Conservation (phyloP, 768 basidiomycete species). For the Infundibulicybe gibba region DNA sequence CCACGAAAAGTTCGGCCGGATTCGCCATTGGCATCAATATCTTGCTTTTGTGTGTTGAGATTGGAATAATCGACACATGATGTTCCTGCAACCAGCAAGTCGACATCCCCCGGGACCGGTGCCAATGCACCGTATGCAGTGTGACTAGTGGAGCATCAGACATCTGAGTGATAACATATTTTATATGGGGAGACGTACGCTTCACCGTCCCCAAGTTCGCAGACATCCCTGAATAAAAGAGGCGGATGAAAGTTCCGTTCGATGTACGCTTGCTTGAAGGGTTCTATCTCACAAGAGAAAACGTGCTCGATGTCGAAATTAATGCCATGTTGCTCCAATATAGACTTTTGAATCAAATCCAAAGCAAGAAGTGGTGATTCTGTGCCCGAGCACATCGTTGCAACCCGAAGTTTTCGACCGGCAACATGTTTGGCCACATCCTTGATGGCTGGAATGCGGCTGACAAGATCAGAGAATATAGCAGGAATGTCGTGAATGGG, state of each 20-base stretch:
- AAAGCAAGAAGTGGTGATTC: slow-evolving; percentile 92
- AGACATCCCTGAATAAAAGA: slow-evolving; percentile 89
- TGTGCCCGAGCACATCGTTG: slow-evolving; percentile 97
- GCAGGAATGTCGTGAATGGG: slow-evolving; percentile 69
- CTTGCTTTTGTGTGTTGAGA: slow-evolving; percentile 89
- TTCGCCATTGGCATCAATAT: slow-evolving; percentile 86
- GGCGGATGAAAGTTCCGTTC: slow-evolving; percentile 95
- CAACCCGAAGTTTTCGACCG: slow-evolving; percentile 86
- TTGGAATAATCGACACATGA: slow-evolving; percentile 98
- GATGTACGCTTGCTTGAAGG: slow-evolving; percentile 97
- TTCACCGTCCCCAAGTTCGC: slow-evolving; percentile 75
- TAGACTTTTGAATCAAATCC: slow-evolving; percentile 74
- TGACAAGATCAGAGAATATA: slow-evolving; percentile 76
- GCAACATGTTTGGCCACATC: slow-evolving; percentile 60
- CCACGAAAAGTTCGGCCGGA: slow-evolving; percentile 92
- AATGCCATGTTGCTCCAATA: slow-evolving; percentile 63
- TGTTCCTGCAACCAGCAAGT: slow-evolving; percentile 89
- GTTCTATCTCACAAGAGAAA: slow-evolving; percentile 96
- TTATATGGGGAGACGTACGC: slow-evolving; percentile 49
- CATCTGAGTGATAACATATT: not conserved
- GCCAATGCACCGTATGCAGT: slow-evolving; percentile 90
- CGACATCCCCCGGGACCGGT: slow-evolving; percentile 86
- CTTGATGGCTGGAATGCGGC: slow-evolving; percentile 61
- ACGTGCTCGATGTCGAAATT: slow-evolving; percentile 82
- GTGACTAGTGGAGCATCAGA: slow-evolving; percentile 45